Base-by-base conservation (phyloP, 2,329 filamentous ascomycete species). In the Bisporella sp. region DNA sequence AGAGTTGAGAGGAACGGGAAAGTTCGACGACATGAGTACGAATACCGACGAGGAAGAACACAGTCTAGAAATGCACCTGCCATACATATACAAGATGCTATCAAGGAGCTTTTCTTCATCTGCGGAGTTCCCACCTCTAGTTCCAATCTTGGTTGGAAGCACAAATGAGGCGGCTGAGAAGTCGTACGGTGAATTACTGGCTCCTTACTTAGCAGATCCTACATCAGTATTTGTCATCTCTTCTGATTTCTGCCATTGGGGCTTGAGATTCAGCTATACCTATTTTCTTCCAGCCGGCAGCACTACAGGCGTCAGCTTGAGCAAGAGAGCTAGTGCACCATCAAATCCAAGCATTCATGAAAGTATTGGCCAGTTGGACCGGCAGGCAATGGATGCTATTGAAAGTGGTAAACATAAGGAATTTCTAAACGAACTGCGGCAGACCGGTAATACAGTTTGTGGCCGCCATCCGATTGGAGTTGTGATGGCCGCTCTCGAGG, bases 231-330 rank as follows among this genome's bases (percentile, higher is more conserved):
- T 97, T 65, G 78, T 99, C 54, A 78, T 97, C 56, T 93, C 87
- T 66, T 96, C 90, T 1, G 93, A 99, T 67, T 99, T 99, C 67
- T 96, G 92, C 57, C 93, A 99, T 68, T 99, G 93, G 93, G 93
- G 93, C 8, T 60, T 74, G 0, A 78, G 89, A 45, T 99, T 96
- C 68, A 73, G 78, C 49, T 99, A 97, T 68, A 88, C 83, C 31
- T 85, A 85, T 52, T 96, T 96, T 66, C 77, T 82, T 32, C 71
- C 79, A 53, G 53, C 77, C 54, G 49, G 74, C 57, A 53, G 59
- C 5, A 49, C 65, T 3, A 56, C 60, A 6, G 65, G 66, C 1
- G 62, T 61, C 11, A 65, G 66, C 40, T 60, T 68, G 9, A 58
- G 57, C 4, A 57, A 51, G 21, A 45, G 54, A 33, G 66, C 65